Base-by-base conservation (phyloP, 2,329 filamentous ascomycete species). In the Aspergillus tubingensis region DNA sequence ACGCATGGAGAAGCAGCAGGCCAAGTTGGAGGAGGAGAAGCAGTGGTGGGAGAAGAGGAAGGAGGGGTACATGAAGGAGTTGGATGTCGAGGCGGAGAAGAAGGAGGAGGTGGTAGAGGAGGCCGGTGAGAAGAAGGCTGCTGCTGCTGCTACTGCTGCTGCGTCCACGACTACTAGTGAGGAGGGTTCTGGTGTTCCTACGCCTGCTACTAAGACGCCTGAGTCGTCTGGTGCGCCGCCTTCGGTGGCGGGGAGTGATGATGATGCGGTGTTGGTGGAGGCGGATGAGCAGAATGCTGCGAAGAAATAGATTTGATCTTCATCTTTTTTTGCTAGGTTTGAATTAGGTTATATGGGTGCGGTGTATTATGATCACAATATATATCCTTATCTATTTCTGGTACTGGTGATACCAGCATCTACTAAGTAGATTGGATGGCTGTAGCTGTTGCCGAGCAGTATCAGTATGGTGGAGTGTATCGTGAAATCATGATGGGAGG, bases 31-130 rank as follows among this genome's bases (percentile, higher is more conserved):
- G 8, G 81, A 86, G 43, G 95, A 98, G 79, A 91, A 90, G 79
- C 84, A 89, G 72, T 96, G 92, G 92, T 99, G 95, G 95, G 91
- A 92, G 74, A 91, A 91, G 82, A 90, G 90, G 73, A 86, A 88
- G 68, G 83, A 85, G 56, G 89, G 88, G 13, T 92, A 95, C 70
- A 89, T 96, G 85, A 91, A 90, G 77, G 92, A 97, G 80, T 81
- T 96, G 51, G 89, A 77, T 57, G 69, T 64, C 19, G 70, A 72
- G 53, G 30, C 41, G 17, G 27, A 43, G 32, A 41, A 43, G 49
- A 41, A 52, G 17, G 15, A 41, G 6, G 49, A 17, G 10, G 27
- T 64, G 21, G 25, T 27, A 27, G 25, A 27, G 25, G 70, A 72
- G 53, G 36, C 41, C 15, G 27, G 27, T 30, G 27, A 43, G 32